phyloP scores from a whole-genome alignment of 2,329 filamentous ascomycete species.

The Tolypocladium tundrense region DNA sequence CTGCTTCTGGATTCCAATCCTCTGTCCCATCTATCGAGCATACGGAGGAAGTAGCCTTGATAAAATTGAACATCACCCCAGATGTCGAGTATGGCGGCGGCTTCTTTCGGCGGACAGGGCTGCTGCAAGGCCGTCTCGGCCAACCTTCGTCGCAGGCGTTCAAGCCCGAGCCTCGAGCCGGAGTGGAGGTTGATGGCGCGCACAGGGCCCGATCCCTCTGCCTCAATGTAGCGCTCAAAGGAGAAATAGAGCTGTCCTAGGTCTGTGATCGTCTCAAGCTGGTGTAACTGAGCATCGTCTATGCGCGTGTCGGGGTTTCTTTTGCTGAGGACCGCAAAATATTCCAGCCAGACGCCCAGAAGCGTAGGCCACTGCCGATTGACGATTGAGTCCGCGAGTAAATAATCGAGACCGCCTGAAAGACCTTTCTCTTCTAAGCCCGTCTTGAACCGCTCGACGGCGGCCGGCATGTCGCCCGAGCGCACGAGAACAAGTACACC shows the following conservation, averaged over 20 bases:
- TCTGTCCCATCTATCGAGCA: conserved; percentile 18
- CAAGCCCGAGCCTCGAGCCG: conserved; percentile 13
- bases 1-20: conserved; percentile 16
- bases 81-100: conserved; percentile 27
- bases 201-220: conserved; percentile 12
- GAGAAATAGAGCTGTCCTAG: conserved; percentile 20
- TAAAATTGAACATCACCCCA: conserved; percentile 29
- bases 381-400: conserved; percentile 30
- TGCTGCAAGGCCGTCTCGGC: conserved; percentile 20
- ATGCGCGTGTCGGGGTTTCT: background rate
- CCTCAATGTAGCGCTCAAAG: conserved; percentile 22
- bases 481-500: conserved; percentile 31
- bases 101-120: conserved; percentile 22
- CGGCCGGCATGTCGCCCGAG: conserved; percentile 25
- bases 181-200: conserved; percentile 11
- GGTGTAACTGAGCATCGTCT: conserved; percentile 1
- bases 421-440: conserved; percentile 24
- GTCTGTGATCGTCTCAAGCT: conserved; percentile 15
- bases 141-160: conserved; percentile 18
- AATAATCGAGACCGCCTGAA: conserved; percentile 30
- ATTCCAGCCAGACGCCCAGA: conserved; percentile 26
- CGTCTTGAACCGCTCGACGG: conserved; percentile 27
- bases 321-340: conserved; percentile 11
- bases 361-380: conserved; percentile 24
- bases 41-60: conserved; percentile 29